Conservation (phyloP, 1,284 basidiomycete genomes). For the Sparassis latifolia region DNA sequence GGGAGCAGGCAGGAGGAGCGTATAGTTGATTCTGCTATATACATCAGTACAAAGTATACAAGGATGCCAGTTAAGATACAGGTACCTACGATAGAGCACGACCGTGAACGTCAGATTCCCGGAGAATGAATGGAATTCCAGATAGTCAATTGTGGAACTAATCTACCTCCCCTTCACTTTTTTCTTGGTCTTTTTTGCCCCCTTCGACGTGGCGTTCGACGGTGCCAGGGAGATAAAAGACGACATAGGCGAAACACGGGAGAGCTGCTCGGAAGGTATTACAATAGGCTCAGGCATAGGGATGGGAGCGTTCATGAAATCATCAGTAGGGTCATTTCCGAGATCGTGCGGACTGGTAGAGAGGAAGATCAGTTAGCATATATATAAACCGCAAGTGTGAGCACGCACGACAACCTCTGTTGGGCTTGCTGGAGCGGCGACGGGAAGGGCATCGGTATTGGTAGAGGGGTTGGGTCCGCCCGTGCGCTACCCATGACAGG, state of each 20-base stretch:
- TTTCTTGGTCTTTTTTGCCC: conserved; percentile 19
- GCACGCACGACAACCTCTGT: conserved; percentile 2
- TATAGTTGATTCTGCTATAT: conserved; percentile 6
- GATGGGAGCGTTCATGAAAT: too few species aligned
- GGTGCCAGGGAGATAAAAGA: conserved; percentile 7
- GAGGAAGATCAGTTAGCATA: neutral
- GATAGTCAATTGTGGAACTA: neutral
- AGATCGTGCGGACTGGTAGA: neutral
- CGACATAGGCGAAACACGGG: conserved; percentile 8
- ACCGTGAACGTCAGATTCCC: too few species aligned
- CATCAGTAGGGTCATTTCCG: too few species aligned
- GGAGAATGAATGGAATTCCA: too few species aligned
- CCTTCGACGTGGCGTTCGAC: conserved; percentile 7
- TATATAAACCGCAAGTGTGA: neutral
- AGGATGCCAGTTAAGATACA: too few species aligned
- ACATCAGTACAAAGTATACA: neutral
- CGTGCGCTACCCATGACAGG: conserved; percentile 13
- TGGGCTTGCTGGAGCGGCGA: conserved; percentile 5
- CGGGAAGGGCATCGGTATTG: conserved; percentile 3
- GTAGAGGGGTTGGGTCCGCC: conserved; percentile 7
- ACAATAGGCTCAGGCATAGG: too few species aligned
- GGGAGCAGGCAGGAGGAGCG: neutral
- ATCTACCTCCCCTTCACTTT: conserved; percentile 13
- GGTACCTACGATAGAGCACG: too few species aligned
- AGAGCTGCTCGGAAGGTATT: neutral